These are phyloP conservation scores for Blastobotrys malaysiensis DNA, from an alignment of 1,139 yeast species.

Conservation along the genomic window DNA sequence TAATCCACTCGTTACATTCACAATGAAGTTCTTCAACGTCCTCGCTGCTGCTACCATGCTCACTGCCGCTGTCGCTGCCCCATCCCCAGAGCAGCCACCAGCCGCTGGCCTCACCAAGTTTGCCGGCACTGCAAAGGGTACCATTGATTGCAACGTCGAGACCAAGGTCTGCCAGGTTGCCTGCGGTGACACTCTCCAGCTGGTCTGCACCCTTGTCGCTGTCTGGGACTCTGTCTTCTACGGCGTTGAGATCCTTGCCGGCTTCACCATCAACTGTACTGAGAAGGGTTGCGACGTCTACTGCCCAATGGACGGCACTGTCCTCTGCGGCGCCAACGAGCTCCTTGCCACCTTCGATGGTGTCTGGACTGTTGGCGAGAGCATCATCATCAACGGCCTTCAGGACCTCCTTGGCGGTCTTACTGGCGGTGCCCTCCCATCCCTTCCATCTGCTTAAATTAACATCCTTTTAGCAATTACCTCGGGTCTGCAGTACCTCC, in stretches of 20 bases:
- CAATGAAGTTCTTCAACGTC: constrained; percentile 8
- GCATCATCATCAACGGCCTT: constrained; percentile 13
- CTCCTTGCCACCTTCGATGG: constrained; percentile 16
- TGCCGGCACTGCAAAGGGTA: constrained; percentile 6
- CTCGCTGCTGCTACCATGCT: constrained; percentile 6
- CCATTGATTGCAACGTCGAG: constrained; percentile 15
- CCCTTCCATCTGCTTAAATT: not conserved
- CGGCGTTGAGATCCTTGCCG: constrained; percentile 17
- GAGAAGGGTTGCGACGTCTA: constrained; percentile 16
- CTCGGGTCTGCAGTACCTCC: not conserved
- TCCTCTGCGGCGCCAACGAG: constrained; percentile 15
- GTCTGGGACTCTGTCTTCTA: constrained; percentile 17
- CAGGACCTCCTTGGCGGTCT: constrained; percentile 9
- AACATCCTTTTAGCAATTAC: not conserved
- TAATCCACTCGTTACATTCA: constrained; percentile 1
- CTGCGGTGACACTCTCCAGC: constrained; percentile 13
- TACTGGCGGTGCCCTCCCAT: not conserved
- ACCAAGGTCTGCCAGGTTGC: constrained; percentile 14
- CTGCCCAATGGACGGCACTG: constrained; percentile 17
- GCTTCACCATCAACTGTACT: constrained; percentile 15
- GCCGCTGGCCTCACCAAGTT: constrained; percentile 1
- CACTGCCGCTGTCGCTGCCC: constrained; percentile 9
- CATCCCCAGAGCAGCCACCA: constrained; percentile 1
- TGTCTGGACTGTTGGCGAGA: constrained; percentile 17
- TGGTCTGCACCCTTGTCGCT: constrained; percentile 14